Base-by-base conservation (phyloP, 2,329 filamentous ascomycete genomes). In the Lomentospora prolificans region DNA sequence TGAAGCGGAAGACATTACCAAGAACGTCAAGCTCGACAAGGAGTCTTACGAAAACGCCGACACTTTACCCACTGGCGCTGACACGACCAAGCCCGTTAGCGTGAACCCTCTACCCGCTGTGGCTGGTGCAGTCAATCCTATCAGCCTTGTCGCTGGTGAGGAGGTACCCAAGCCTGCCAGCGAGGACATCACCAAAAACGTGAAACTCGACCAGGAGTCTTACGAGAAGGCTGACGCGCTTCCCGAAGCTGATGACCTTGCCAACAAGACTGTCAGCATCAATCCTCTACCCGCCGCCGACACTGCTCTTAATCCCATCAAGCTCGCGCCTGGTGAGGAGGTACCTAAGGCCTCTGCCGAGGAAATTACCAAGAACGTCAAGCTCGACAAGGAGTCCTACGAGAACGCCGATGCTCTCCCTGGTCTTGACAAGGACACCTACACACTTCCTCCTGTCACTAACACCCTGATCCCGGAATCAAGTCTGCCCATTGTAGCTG, bases 311-410 rank as follows among this genome's bases (percentile, higher is more conserved):
- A 96, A 96, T 70, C 91, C 91, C 5, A 81, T 96, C 67, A 78
- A 80, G 64, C 78, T 95, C 56, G 79, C 80, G 17, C 87, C 91
- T 4, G 90, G 90, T 63, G 89, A 96, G 73, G 83, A 85, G 68
- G 79, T 96, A 8, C 91, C 91, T 41, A 78, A 87, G 48, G 78
- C 79, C 28, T 83, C 83, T 52, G 70, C 77, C 53, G 87, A 87
- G 68, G 85, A 85, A 60, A 75, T 81, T 63, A 85, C 89, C 67
- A 74, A 75, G 58, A 85, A 90, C 53, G 79, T 95, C 64, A 82
- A 84, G 64, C 79, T 88, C 24, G 91, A 96, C 68, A 80, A 89
- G 69, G 87, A 84, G 62, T 91, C 89, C 1, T 96, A 96, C 70
- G 86, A 94, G 68, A 89, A 88, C 70, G 84, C 84, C 60, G 86